These are phyloP conservation scores for Crithidia sp. DNA, from an alignment of 208 protist genomes.

Conservation along the genomic window DNA sequence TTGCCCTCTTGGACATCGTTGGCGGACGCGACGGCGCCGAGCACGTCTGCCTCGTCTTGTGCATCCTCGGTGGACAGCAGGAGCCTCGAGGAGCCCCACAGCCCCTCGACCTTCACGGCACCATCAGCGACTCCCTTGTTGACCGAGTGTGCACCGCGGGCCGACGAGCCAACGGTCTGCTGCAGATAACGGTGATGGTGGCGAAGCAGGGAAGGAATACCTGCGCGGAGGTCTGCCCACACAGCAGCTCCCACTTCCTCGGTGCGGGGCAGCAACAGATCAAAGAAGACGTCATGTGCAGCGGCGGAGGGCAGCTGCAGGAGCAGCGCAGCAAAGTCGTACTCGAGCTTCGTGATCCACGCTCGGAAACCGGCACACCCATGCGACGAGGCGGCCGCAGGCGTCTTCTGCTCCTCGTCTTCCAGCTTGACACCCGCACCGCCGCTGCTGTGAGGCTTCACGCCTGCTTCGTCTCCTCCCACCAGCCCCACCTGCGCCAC, in stretches of 20 bases:
- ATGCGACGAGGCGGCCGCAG: no score
- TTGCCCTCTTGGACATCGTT: neutral
- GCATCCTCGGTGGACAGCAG: neutral
- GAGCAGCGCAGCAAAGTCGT: slow-evolving; percentile 32
- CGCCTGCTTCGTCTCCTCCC: neutral
- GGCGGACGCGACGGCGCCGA: neutral
- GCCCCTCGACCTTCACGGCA: neutral
- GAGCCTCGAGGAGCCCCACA: slow-evolving; percentile 15
- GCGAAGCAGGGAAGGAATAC: neutral
- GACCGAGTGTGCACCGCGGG: no score
- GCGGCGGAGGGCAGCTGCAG: slow-evolving; percentile 23
- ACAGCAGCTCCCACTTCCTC: slow-evolving; percentile 20
- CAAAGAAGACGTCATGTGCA: slow-evolving; percentile 26
- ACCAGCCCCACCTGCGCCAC: slow-evolving; percentile 2
- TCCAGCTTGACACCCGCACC: no score
- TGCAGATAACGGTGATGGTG: neutral
- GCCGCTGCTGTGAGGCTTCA: no score
- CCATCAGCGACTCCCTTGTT: no score
- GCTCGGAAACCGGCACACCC: neutral
- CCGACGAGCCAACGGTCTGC: no score
- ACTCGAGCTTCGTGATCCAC: slow-evolving; percentile 35
- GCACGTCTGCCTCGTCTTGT: neutral
- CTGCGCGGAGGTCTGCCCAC: slow-evolving; percentile 9
- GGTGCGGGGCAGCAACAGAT: slow-evolving; percentile 19
- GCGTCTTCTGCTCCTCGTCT: no score